A percentile compares a stretch with the other conserved stretches of the same genome.
These are phyloP conservation scores for Verticillium tricorpus DNA, from an alignment of 2,329 filamentous ascomycete species.

Conservation along the genomic window DNA sequence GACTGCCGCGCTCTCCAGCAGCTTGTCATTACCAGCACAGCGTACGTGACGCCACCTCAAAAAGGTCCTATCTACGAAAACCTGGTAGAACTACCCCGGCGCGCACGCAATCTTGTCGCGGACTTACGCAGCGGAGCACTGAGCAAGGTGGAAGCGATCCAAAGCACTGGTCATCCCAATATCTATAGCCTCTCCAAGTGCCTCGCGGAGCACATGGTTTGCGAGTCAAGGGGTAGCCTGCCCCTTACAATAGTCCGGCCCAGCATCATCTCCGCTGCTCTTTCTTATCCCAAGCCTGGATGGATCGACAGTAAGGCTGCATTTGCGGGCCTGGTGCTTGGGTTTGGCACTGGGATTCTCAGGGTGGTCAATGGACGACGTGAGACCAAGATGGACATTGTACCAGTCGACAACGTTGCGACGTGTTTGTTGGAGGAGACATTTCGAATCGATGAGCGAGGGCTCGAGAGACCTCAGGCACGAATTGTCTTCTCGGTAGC, in stretches of 20 bases:
- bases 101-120: no score
- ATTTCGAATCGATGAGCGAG: background rate
- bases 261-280: conserved; percentile 12
- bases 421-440: conserved; percentile 9
- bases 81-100: no score
- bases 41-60: conserved; percentile 9
- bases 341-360: conserved; percentile 9
- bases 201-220: conserved; percentile 10
- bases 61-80: no score
- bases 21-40: conserved; percentile 10
- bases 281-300: conserved; percentile 7
- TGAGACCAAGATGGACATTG: conserved; percentile 6
- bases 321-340: conserved; percentile 6
- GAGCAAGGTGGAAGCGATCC: no score
- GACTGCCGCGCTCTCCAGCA: conserved; percentile 1
- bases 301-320: conserved; percentile 14
- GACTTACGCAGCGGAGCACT: no score
- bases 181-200: conserved; percentile 13
- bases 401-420: conserved; percentile 12
- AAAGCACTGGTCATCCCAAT: conserved; percentile 8
- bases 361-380: conserved; percentile 10
- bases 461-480: background rate
- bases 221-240: conserved; percentile 1
- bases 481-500: background rate
- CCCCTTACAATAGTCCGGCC: conserved; percentile 12